Evolutionary conservation across 306 rosid genomes (phyloP), one percentile per base, ranked within the genome.

Genomic region (Pueraria montana): DNA sequence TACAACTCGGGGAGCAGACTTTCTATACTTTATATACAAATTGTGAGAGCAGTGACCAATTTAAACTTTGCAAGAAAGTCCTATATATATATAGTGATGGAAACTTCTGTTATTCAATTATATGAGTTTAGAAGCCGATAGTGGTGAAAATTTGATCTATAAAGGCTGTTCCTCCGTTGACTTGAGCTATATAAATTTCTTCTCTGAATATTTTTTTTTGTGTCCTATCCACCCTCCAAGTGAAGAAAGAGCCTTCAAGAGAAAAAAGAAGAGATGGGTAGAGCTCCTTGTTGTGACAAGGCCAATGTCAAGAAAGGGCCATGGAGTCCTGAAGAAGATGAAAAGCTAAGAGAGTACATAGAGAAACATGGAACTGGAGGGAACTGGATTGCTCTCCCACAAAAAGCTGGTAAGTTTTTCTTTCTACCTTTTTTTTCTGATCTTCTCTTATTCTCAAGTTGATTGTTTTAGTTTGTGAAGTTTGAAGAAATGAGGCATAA

Each of bases 211-310:
- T 69, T 72, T 30, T 67, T 30, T 16, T 45, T 46, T 52, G 72
- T 74, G 78, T 67, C 5, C 11, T 13, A 11, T 75, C 68, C 72
- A 48, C 32, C 81, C 66, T 46, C 64, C 65, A 65, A 72, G 84
- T 63, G 73, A 52, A 16, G 58, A 52, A 38, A 8, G 11, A 38
- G 43, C 43, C 43, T 38, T 7, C 2, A 38, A n/a, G 36, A 23
- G 26, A 67, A 26, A 16, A 27, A 27, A 59, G 46, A 74, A 74
- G 59, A 69, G 27, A 94, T 93, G 98, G 98, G 98, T 0, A 93
- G 98, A 76, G 93, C 98, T 87, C 98, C 98, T 65, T 95, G 98
- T 50, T 95, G 98, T 83, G 98, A 95, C 84, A 95, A 95, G 86
- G 90, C 91, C 40, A 92, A 89, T 82, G 98, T 95, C 46, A 95